phyloP scores from a whole-genome alignment of 106 monocot species.

The Ottelia alismoides region DNA sequence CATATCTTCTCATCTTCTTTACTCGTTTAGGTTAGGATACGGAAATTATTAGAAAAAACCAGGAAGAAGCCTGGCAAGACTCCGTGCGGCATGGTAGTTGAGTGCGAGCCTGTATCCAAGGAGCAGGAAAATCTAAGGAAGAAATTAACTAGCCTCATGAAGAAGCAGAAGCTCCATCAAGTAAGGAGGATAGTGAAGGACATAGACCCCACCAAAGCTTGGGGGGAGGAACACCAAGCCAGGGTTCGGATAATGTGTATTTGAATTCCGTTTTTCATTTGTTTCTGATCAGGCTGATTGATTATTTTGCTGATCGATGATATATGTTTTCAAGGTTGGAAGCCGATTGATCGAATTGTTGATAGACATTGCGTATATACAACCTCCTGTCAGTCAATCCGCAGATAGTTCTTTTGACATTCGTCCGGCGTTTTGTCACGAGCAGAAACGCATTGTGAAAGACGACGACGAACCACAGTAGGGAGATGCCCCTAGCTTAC shows the following conservation, averaged over 20 bases:
- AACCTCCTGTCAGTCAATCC: constrained; percentile 59
- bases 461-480: constrained; percentile 48
- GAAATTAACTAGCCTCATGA: constrained; percentile 72
- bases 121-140: constrained; percentile 63
- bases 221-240: constrained; percentile 74
- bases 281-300: background rate
- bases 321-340: constrained; percentile 39
- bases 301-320: background rate
- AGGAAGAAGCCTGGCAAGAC: constrained; percentile 41
- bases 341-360: constrained; percentile 80
- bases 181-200: constrained; percentile 68
- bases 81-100: background rate
- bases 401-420: constrained; percentile 72
- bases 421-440: constrained; percentile 71
- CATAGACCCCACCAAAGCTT: constrained; percentile 57
- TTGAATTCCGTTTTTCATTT: no score
- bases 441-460: constrained; percentile 25
- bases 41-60: constrained; percentile 76
- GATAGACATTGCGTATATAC: constrained; percentile 74
- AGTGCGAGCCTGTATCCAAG: constrained; percentile 3
- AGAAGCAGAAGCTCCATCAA: constrained; percentile 60
- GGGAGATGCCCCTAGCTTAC: background rate
- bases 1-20: background rate
- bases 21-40: constrained; percentile 45
- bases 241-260: constrained; percentile 63